These are phyloP conservation scores for Miamiensis avidus DNA, from an alignment of 169 alveolate species.

Conservation along the genomic window DNA sequence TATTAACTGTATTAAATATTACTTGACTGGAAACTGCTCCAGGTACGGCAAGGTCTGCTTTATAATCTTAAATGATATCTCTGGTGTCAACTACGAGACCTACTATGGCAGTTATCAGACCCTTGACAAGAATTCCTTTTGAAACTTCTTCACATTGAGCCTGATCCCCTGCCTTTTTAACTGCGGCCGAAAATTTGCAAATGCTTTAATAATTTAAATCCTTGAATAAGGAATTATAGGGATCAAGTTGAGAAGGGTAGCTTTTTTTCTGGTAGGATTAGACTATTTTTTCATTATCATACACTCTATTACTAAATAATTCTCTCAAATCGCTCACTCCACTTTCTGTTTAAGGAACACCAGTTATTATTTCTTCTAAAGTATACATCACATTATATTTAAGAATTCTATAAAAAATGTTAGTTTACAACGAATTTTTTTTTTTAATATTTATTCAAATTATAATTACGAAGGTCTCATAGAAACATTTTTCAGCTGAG, in stretches of 20 bases:
- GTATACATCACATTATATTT: conserved; percentile 7
- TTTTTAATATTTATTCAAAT: neutral
- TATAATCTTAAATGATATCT: neutral
- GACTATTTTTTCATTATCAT: neutral
- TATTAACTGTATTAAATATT: neutral
- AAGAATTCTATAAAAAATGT: neutral
- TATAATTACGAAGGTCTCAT: conserved; percentile 9
- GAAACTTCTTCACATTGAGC: neutral
- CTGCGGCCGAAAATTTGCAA: neutral
- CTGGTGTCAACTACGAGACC: neutral
- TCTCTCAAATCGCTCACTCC: neutral
- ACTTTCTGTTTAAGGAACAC: neutral
- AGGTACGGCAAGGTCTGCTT: neutral
- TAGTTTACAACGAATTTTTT: neutral
- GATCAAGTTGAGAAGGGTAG: neutral
- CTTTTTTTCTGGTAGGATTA: neutral
- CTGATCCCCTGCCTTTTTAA: neutral
- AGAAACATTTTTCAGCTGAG: neutral
- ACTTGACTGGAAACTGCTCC: neutral
- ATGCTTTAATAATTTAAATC: neutral
- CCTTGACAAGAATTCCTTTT: neutral
- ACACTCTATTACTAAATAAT: neutral
- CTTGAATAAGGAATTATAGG: neutral
- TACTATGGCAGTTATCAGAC: neutral
- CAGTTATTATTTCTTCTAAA: neutral